Evolutionary conservation across 345 rosid genomes (phyloP).

Genomic region (Syzygium grande): DNA sequence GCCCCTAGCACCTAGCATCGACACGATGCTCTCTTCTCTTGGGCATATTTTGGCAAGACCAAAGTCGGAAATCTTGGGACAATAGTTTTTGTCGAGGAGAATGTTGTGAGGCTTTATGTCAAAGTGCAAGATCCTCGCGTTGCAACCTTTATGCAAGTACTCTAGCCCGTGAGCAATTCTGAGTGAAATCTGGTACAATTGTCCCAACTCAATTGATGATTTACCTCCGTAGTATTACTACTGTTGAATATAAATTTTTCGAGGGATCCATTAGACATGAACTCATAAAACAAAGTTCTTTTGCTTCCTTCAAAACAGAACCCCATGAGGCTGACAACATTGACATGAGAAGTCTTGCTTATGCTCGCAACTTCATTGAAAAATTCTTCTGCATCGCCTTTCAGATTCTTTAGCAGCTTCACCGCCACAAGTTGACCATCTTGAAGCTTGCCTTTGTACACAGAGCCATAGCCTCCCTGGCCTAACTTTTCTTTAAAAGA

Average conservation of each 20-base stretch:
- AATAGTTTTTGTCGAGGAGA: constrained; percentile 24
- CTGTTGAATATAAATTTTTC: constrained; percentile 18
- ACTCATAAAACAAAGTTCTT: constrained; percentile 27
- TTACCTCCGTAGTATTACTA: background rate
- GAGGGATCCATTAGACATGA: constrained; percentile 25
- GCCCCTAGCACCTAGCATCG: constrained; percentile 9
- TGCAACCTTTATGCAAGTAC: constrained; percentile 36
- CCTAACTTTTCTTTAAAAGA: constrained; percentile 20
- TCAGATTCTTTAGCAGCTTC: constrained; percentile 20
- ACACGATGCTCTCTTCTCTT: constrained; percentile 19
- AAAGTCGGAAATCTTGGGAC: constrained; percentile 38
- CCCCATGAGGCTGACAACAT: constrained; percentile 11
- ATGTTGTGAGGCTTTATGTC: constrained; percentile 48
- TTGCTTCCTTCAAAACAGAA: constrained; percentile 18
- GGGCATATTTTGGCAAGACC: constrained; percentile 36
- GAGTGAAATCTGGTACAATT: constrained; percentile 9
- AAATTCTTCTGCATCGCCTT: constrained; percentile 34
- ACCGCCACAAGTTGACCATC: constrained; percentile 29
- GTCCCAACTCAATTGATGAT: constrained; percentile 4
- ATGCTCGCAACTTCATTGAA: constrained; percentile 41
- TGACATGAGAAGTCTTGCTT: constrained; percentile 43
- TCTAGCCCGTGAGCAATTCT: constrained; percentile 34
- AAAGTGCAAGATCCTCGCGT: constrained; percentile 25
- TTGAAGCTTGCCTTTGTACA: constrained; percentile 17
- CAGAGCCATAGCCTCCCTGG: constrained; percentile 21